These are phyloP conservation scores for Conidiobolus incongruus DNA, from an alignment of 371 early-diverging fungal species.

Conservation along the genomic window DNA sequence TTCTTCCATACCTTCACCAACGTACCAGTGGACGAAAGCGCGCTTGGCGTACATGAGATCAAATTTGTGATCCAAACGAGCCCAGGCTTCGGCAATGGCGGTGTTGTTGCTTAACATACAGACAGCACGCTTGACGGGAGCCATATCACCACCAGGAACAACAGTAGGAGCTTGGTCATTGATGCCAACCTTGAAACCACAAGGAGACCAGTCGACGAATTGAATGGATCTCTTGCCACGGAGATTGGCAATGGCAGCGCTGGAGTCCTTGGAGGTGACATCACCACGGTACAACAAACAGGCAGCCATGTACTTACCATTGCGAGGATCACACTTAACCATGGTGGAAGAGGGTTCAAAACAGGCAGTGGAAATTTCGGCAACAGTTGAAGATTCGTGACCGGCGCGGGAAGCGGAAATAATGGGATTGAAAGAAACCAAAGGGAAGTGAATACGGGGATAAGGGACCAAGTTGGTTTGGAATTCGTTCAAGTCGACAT, in stretches of 20 bases:
- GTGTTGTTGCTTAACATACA: too few relatives aligned
- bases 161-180: too few relatives aligned
- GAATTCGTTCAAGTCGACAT: conserved; percentile 94
- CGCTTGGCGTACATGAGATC: conserved; percentile 95
- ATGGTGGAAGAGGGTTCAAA: too few relatives aligned
- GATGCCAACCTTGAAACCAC: too few relatives aligned
- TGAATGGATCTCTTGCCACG: conserved; percentile 81
- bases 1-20: conserved; percentile 95
- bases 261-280: conserved; percentile 76
- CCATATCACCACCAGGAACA: too few relatives aligned
- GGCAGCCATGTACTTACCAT: too few relatives aligned
- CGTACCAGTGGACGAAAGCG: conserved; percentile 98
- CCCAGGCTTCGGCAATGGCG: conserved; percentile 96
- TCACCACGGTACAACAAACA: too few relatives aligned
- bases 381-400: conserved; percentile 77
- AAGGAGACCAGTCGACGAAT: conserved; percentile 97
- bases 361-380: conserved; percentile 78
- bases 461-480: conserved; percentile 97
- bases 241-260: conserved; percentile 66
- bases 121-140: too few relatives aligned
- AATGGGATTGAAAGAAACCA: conserved; percentile 89
- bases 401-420: conserved; percentile 72
- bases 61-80: conserved; percentile 86
- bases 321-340: too few relatives aligned
- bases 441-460: conserved; percentile 95